These are phyloP conservation scores for Entomortierella lignicola DNA, from an alignment of 192 early-diverging fungal genomes.

Conservation along the genomic window DNA sequence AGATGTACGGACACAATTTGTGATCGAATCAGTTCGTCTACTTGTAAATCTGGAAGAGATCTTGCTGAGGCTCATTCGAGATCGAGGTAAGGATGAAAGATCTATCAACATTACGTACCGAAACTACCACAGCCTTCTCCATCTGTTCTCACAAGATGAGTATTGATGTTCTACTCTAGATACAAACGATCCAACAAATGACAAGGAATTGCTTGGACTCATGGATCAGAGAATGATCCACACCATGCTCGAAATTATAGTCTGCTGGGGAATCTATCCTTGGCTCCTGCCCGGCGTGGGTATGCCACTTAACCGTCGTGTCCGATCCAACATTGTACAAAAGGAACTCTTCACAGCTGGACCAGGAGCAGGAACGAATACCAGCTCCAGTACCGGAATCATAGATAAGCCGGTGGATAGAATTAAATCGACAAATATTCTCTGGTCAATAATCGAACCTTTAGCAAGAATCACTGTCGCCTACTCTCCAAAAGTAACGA, in stretches of 20 bases:
- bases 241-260: slow-evolving; percentile 73
- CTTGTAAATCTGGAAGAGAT: slow-evolving; percentile 16
- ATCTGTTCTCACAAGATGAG: neutral
- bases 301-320: slow-evolving; percentile 69
- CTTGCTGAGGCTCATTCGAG: slow-evolving; percentile 11
- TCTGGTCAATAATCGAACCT: slow-evolving; percentile 43
- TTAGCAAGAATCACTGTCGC: slow-evolving; percentile 36
- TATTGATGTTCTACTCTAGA: slow-evolving; percentile 11
- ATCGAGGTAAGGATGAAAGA: slow-evolving; percentile 21
- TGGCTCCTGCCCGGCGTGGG: slow-evolving; percentile 75
- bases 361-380: slow-evolving; percentile 1
- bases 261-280: slow-evolving; percentile 78
- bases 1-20: slow-evolving; percentile 33
- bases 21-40: slow-evolving; percentile 22
- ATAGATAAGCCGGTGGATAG: slow-evolving; percentile 1
- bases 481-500: slow-evolving; percentile 23
- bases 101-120: neutral
- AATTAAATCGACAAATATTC: neutral
- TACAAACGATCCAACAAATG: slow-evolving; percentile 30
- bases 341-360: slow-evolving; percentile 31
- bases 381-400: neutral
- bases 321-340: slow-evolving; percentile 65
- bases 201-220: slow-evolving; percentile 62
- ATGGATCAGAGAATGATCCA: slow-evolving; percentile 70
- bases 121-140: neutral